Conservation (phyloP, 2,329 filamentous ascomycete species). For the Cephalotrichum gorgonifer region DNA sequence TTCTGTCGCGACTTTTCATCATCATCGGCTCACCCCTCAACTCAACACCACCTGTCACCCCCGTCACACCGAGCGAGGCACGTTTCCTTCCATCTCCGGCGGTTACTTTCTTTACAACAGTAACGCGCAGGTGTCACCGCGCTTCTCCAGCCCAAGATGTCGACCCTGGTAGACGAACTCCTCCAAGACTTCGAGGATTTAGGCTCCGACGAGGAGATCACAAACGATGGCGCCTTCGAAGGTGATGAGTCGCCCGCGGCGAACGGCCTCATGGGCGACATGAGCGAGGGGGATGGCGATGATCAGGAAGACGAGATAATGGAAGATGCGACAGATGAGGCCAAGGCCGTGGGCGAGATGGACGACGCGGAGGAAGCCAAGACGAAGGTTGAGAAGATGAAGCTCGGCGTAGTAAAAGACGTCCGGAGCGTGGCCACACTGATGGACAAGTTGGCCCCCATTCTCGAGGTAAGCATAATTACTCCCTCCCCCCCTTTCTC, state of each 20-base stretch:
- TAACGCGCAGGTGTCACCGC: neutral
- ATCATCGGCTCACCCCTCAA: no score
- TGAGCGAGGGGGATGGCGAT: constrained; percentile 45
- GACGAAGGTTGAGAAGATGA: constrained; percentile 73
- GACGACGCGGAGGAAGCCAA: constrained; percentile 63
- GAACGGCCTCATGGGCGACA: constrained; percentile 45
- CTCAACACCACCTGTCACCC: neutral
- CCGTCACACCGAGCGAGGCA: neutral
- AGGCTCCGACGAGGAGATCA: constrained; percentile 46
- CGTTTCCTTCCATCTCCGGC: neutral
- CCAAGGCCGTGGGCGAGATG: constrained; percentile 32
- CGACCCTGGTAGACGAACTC: constrained; percentile 84
- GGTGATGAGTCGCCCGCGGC: constrained; percentile 28
- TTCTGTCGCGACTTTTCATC: neutral
- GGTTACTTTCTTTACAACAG: neutral
- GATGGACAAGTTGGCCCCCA: constrained; percentile 71
- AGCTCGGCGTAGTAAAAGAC: constrained; percentile 62
- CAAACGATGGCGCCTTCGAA: constrained; percentile 36
- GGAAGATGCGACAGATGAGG: constrained; percentile 32
- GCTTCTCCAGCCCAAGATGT: constrained; percentile 48
- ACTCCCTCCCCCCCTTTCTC: constrained; percentile 3
- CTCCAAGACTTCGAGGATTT: constrained; percentile 80
- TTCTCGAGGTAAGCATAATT: constrained; percentile 79
- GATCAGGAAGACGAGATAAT: constrained; percentile 51
- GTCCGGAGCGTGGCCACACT: constrained; percentile 69